These are phyloP conservation scores for Botrytis pseudocinerea DNA, from an alignment of 2,329 filamentous ascomycete genomes.

Conservation along the genomic window DNA sequence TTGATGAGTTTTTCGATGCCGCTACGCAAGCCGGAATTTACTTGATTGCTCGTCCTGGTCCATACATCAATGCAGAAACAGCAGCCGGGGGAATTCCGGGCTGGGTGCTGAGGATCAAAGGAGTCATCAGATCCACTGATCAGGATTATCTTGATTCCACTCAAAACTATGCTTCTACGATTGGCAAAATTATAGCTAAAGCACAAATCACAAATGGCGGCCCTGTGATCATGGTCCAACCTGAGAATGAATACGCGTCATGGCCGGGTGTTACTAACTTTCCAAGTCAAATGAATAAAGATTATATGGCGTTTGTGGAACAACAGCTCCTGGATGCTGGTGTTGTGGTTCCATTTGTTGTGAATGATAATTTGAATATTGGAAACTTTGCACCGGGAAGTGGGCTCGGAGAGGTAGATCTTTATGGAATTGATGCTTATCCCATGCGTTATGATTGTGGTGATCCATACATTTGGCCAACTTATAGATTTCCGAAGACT, in stretches of 20 bases:
- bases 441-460: slow-evolving; percentile 50
- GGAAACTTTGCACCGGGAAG: background rate
- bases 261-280: slow-evolving; percentile 45
- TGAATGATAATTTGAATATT: slow-evolving; percentile 61
- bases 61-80: slow-evolving; percentile 77
- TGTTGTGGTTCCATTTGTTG: slow-evolving; percentile 72
- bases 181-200: slow-evolving; percentile 67
- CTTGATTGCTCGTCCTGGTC: slow-evolving; percentile 59
- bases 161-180: slow-evolving; percentile 56
- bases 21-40: slow-evolving; percentile 73
- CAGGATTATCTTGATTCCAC: slow-evolving; percentile 65
- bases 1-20: slow-evolving; percentile 75
- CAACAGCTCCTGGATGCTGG: slow-evolving; percentile 67
- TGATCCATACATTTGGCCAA: slow-evolving; percentile 57
- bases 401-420: slow-evolving; percentile 31
- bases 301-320: slow-evolving; percentile 70
- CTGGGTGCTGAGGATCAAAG: slow-evolving; percentile 70
- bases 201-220: slow-evolving; percentile 82
- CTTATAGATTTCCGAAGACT: slow-evolving; percentile 54
- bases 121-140: slow-evolving; percentile 61
- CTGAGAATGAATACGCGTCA: slow-evolving; percentile 76
- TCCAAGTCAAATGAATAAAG: slow-evolving; percentile 55
- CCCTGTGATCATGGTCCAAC: slow-evolving; percentile 74
- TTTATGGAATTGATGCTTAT: slow-evolving; percentile 46
- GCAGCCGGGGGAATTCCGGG: slow-evolving; percentile 78